Conservation (phyloP, 352 stramenopile genomes). For the Pythium pectinolyticum region DNA sequence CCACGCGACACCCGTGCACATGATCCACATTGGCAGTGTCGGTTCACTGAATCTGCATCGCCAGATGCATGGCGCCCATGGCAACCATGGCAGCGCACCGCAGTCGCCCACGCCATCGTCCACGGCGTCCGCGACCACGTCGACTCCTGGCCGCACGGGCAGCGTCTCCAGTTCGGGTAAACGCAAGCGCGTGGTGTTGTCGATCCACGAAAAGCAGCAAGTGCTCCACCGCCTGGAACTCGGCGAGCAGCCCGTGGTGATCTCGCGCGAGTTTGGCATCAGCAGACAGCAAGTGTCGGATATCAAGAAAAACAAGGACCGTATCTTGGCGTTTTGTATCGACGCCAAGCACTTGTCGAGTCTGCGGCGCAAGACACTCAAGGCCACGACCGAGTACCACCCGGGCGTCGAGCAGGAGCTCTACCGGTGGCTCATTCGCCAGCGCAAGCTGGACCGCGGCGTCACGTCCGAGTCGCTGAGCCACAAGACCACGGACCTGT, state of each 20-base stretch:
- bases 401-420: conserved; percentile 80
- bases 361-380: conserved; percentile 75
- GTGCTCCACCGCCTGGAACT: conserved; percentile 69
- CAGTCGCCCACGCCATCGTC: conserved; percentile 19
- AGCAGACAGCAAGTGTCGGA: conserved; percentile 81
- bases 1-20: conserved; percentile 12
- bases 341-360: conserved; percentile 75
- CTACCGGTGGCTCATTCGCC: conserved; percentile 80
- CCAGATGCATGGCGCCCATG: not conserved
- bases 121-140: not conserved
- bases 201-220: conserved; percentile 83
- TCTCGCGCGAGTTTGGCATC: conserved; percentile 68
- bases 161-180: conserved; percentile 31
- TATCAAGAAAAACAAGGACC: conserved; percentile 85
- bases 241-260: conserved; percentile 62
- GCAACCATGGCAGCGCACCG: not conserved
- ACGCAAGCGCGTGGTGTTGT: conserved; percentile 82
- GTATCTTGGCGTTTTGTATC: conserved; percentile 74
- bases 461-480: conserved; percentile 53
- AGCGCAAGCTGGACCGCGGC: conserved; percentile 46
- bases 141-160: conserved; percentile 2
- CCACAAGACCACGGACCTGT: conserved; percentile 61
- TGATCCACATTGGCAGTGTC: conserved; percentile 21
- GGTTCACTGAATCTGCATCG: not conserved
- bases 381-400: conserved; percentile 63